Evolutionary conservation across 2,329 filamentous ascomycete genomes (phyloP), one percentile per base, ranked within the genome.

Genomic region (Colletotrichum lindemuthianum): DNA sequence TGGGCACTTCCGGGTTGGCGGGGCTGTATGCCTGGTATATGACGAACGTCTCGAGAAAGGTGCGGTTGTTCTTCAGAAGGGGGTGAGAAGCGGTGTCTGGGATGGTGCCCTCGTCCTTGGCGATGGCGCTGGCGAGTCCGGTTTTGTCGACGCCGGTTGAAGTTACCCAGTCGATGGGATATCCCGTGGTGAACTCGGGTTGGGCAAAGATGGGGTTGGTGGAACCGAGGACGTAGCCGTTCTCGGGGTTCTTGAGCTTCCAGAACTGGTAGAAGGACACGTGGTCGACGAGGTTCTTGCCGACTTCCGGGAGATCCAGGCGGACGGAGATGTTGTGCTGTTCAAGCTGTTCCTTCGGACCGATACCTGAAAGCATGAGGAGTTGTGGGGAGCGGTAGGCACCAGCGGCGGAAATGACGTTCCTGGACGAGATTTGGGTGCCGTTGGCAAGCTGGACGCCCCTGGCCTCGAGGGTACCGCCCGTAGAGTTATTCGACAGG

Each of bases 331-430:
- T 83, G n/a, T 73, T 74, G 45, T 80, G 72, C 59, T 79, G 72
- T n/a, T 78, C 72, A 2, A 65, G 71, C 53, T 84, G 82, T 0
- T 74, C 70, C 41, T 74, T 76, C 8, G 80, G 77, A 1, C 84
- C 84, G 34, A 86, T 82, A 0, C 84, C 84, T 8, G 83, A 86
- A n/a, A 82, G 81, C 68, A 84, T 79, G 4, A 86, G 77, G 41
- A 86, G 79, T 16, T 79, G 79, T 1, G 84, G 83, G 43, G 80
- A 83, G 70, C 81, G 82, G 70, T 84, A 85, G 13, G 82, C 75
- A 2, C 84, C 84, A 3, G 76, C 78, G 11, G 76, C 78, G 10
- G 84, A 71, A 5, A 83, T 75, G 69, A 83, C 67, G 57, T 78
- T 70, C n/a, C 71, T 69, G 57, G 73, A 69, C 2, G 44, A 50